Evolutionary conservation across 2,329 filamentous ascomycete species (phyloP), one percentile per base, ranked within the genome.

Genomic region (Colletotrichum plurivorum): DNA sequence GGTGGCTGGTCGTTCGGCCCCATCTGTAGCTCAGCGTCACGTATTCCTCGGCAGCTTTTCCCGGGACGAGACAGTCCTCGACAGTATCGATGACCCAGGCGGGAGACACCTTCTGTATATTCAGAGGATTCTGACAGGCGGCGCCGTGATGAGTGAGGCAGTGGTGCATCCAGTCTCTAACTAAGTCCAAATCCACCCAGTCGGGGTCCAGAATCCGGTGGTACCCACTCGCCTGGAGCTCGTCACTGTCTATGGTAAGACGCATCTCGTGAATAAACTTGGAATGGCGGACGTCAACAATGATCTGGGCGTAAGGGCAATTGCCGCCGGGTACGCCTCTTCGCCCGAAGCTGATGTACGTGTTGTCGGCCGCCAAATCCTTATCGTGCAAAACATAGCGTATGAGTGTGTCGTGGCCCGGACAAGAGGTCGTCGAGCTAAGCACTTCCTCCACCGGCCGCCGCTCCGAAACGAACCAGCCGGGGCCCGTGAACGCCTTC

Each of bases 51-150:
- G 22, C 9, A 12, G 8, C 9, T 2, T 16, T 6, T 2, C 59
- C 49, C 2, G 51, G 18, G 5, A 63, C 39, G 7, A 55, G 59
- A 31, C 49, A 36, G 2, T 63, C 45, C 2, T 18, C 22, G 15
- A 20, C 7, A 2, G 25, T 41, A 31, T 63, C 59, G 15, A 63
- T 53, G 10, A 63, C 36, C 59, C 49, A 63, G 2, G 49, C 59
- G 2, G 59, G 59, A 12, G 31, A 53, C 12, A 55, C 15, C 2
- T n/a, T 12, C 5, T n/a, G n/a, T 6, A 63, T 54, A 2, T 31
- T 45, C 3, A 46, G 16, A 3, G 36, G 36, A 4, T 63, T 63
- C 3, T n/a, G 10, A 25, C 49, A 46, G 22, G 15, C n/a, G 3
- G 20, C 36, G 12, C 41, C 41, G 16, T 57, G 54, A n/a, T 10